These are phyloP conservation scores for Ramichloridium luteum DNA, from an alignment of 2,329 filamentous ascomycete genomes.

Conservation along the genomic window DNA sequence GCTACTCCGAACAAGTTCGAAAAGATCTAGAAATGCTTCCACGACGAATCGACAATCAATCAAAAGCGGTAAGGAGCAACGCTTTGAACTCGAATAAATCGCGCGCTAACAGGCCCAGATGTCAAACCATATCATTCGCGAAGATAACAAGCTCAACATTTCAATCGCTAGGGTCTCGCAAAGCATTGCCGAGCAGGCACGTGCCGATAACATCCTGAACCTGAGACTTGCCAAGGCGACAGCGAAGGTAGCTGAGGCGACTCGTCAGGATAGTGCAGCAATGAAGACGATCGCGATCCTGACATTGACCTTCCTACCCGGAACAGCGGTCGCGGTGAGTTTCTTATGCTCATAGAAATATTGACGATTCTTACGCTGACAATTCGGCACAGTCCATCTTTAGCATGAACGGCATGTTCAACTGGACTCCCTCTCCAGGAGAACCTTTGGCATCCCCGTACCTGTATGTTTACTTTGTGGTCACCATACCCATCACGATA, in stretches of 20 bases:
- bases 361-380: too few species aligned
- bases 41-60: conserved; percentile 25
- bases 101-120: too few species aligned
- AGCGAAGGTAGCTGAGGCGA: conserved; percentile 21
- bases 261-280: conserved; percentile 27
- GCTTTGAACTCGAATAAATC: too few species aligned
- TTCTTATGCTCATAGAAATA: too few species aligned
- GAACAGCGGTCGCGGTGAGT: conserved; percentile 25
- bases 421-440: conserved; percentile 11
- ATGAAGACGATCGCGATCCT: conserved; percentile 37
- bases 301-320: conserved; percentile 33
- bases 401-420: conserved; percentile 23
- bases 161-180: conserved; percentile 23
- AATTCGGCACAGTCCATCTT: conserved; percentile 26
- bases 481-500: conserved; percentile 23
- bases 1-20: conserved; percentile 23
- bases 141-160: conserved; percentile 25
- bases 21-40: conserved; percentile 23
- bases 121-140: conserved; percentile 22
- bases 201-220: conserved; percentile 24
- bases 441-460: conserved; percentile 20
- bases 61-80: conserved; percentile 22
- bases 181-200: conserved; percentile 23
- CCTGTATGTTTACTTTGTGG: conserved; percentile 23
- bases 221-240: conserved; percentile 25